A percentile compares a stretch with the other conserved stretches of the same genome.
These are phyloP conservation scores for Wallacemonas collosoma DNA, from an alignment of 208 protist species.

Conservation along the genomic window DNA sequence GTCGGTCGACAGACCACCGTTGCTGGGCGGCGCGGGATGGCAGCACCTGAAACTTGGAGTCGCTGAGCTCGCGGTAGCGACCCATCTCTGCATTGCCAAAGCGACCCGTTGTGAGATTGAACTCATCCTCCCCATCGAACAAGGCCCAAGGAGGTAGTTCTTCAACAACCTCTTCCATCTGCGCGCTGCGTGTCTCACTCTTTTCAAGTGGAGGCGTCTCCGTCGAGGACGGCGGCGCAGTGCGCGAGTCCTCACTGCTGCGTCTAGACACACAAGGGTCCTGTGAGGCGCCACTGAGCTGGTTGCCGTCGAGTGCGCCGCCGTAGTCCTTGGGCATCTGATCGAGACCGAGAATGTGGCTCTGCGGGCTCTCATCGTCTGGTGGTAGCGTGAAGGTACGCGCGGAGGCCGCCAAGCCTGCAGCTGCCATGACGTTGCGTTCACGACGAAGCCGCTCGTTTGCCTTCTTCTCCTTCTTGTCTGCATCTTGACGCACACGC, in stretches of 20 bases:
- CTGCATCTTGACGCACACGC: slow-evolving; percentile 50
- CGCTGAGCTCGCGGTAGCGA: slow-evolving; percentile 82
- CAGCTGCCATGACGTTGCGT: slow-evolving; percentile 61
- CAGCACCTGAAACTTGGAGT: slow-evolving; percentile 75
- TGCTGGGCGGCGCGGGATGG: slow-evolving; percentile 63
- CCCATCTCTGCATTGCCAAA: slow-evolving; percentile 77
- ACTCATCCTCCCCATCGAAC: slow-evolving; percentile 76
- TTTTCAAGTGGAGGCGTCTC: too few relatives aligned
- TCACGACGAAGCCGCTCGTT: slow-evolving; percentile 68
- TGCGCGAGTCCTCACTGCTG: neutral
- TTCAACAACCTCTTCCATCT: slow-evolving; percentile 12
- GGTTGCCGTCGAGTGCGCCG: neutral
- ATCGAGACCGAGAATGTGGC: slow-evolving; percentile 47
- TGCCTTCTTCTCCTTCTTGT: slow-evolving; percentile 48
- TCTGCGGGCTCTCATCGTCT: slow-evolving; percentile 14
- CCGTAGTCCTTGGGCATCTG: neutral
- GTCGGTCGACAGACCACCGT: slow-evolving; percentile 66
- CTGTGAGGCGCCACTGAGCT: neutral
- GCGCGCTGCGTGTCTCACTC: neutral
- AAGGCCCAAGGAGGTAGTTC: slow-evolving; percentile 90
- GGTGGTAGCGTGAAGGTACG: slow-evolving; percentile 49
- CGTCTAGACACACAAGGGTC: slow-evolving; percentile 1
- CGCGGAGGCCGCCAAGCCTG: slow-evolving; percentile 68
- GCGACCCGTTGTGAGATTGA: slow-evolving; percentile 74
- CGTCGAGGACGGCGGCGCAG: neutral